A percentile compares a stretch with the other conserved stretches of the same genome.
Conservation (phyloP, 2,329 filamentous ascomycete genomes). For the Cladophialophora bantiana region DNA sequence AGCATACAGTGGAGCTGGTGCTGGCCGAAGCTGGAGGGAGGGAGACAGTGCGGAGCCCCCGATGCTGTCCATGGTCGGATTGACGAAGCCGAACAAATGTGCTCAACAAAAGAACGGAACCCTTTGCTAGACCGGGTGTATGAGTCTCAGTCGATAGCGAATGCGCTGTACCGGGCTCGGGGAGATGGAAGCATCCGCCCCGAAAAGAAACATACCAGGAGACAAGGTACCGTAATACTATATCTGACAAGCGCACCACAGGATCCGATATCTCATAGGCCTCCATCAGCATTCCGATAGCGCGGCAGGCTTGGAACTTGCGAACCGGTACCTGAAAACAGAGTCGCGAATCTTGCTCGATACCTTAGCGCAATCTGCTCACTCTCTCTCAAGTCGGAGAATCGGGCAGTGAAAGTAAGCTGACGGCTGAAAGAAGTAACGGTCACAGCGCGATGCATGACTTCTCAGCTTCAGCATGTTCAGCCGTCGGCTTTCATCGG, state of each 20-base stretch:
- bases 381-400: background rate
- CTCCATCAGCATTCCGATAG: background rate
- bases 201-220: background rate
- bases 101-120: background rate
- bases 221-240: background rate
- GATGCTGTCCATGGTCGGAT: background rate
- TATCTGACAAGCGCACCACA: background rate
- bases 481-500: background rate
- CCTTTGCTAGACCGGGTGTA: background rate
- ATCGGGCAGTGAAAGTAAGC: slow-evolving; percentile 4
- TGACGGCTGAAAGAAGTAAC: background rate
- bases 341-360: background rate
- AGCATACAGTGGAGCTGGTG: background rate
- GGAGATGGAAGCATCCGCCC: background rate
- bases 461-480: background rate
- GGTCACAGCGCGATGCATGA: background rate
- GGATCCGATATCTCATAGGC: slow-evolving; percentile 4
- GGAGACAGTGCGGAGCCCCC: background rate
- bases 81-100: slow-evolving; percentile 1
- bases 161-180: background rate
- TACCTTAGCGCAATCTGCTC: slow-evolving; percentile 2
- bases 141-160: background rate
- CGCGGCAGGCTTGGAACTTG: background rate
- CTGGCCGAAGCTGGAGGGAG: background rate
- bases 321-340: background rate